Percentiles rank a stretch among this genome's conserved stretches.
These are phyloP conservation scores for Cyclotella cryptica DNA, from an alignment of 108 stramenopile species.

Conservation along the genomic window DNA sequence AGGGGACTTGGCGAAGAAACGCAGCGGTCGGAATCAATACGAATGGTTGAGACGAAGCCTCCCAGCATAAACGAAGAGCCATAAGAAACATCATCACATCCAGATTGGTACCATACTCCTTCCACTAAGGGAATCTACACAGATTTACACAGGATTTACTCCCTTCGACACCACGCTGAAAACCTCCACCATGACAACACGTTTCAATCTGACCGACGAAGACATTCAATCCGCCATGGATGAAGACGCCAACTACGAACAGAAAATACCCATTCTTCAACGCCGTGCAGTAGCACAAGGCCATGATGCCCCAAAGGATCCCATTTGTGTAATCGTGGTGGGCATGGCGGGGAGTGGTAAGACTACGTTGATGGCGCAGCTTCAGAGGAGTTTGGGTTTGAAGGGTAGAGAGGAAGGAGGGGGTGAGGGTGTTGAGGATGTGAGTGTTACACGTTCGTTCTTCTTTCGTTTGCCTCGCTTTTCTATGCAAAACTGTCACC, in stretches of 20 bases:
- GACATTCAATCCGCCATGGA: background rate
- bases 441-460: conserved; percentile 2
- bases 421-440: conserved; percentile 16
- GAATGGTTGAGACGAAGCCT: no score
- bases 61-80: no score
- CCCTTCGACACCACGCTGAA: no score
- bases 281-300: conserved; percentile 25
- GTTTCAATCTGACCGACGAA: conserved; percentile 15
- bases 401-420: conserved; percentile 24
- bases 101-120: no score
- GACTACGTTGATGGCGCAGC: conserved; percentile 83
- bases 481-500: background rate
- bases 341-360: conserved; percentile 97
- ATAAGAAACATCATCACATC: no score
- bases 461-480: background rate
- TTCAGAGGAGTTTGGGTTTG: conserved; percentile 66
- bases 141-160: no score
- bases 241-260: background rate
- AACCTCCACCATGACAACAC: conserved; percentile 12
- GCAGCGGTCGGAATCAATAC: no score
- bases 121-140: no score
- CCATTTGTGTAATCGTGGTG: conserved; percentile 84
- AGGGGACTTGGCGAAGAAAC: no score
- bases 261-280: conserved; percentile 46
- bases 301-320: conserved; percentile 48